These are phyloP conservation scores for Ceratobasidium sp. DNA, from an alignment of 1,284 basidiomycete genomes.

Conservation along the genomic window DNA sequence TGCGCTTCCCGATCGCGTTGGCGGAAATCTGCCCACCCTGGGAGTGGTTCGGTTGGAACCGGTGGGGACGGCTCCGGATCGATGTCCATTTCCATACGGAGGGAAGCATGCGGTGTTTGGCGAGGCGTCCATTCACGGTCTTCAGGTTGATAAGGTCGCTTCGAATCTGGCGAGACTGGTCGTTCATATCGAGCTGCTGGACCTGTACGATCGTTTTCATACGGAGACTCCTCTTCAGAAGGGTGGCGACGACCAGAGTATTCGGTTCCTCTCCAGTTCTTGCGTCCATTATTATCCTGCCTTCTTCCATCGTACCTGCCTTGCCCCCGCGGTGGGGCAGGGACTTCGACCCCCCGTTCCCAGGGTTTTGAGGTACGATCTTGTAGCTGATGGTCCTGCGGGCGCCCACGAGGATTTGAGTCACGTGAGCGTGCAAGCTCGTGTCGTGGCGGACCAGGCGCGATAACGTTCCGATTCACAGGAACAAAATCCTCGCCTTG, in stretches of 20 bases:
- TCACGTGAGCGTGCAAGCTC: conserved; percentile 5
- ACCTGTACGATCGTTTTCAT: neutral
- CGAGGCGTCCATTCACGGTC: conserved; percentile 30
- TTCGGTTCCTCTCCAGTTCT: conserved; percentile 14
- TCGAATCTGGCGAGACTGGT: neutral
- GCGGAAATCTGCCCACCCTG: conserved; percentile 35
- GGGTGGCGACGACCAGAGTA: neutral
- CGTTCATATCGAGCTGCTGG: conserved; percentile 2
- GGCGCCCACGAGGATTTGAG: neutral
- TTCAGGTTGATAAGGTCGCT: conserved; percentile 9
- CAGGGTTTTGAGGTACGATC: conserved; percentile 33
- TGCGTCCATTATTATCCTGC: conserved; percentile 1
- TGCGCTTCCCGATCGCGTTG: conserved; percentile 9
- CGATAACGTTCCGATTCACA: neutral
- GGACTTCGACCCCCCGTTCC: conserved; percentile 39
- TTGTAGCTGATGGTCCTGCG: conserved; percentile 13
- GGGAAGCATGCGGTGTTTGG: neutral
- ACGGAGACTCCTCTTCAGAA: conserved; percentile 2
- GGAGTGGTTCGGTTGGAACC: conserved; percentile 16
- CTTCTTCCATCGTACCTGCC: conserved; percentile 4
- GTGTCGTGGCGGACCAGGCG: conserved; percentile 2
- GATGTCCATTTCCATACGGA: conserved; percentile 30
- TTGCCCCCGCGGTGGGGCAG: conserved; percentile 19
- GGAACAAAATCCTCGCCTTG: conserved; percentile 16
- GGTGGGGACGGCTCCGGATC: conserved; percentile 14